Conservation (phyloP, 2,329 filamentous ascomycete genomes). For the Monascus ruber region DNA sequence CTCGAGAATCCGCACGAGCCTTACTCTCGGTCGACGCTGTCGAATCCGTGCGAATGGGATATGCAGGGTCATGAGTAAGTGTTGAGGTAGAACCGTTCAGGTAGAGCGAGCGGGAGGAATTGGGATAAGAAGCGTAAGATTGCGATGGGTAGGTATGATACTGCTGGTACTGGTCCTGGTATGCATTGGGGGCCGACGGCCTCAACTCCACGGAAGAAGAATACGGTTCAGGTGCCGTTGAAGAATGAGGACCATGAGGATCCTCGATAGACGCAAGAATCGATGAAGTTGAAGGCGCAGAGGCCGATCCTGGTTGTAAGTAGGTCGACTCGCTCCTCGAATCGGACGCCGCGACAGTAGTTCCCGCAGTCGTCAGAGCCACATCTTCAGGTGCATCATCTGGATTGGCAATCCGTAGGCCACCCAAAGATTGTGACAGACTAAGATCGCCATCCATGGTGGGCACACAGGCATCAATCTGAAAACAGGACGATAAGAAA, state of each 20-base stretch:
- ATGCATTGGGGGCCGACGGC: slow-evolving; percentile 32
- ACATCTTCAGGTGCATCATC: slow-evolving; percentile 52
- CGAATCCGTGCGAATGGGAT: slow-evolving; percentile 48
- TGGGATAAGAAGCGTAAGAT: slow-evolving; percentile 26
- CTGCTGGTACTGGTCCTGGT: slow-evolving; percentile 34
- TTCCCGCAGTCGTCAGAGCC: slow-evolving; percentile 10
- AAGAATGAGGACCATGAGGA: slow-evolving; percentile 8
- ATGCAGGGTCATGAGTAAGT: slow-evolving; percentile 32
- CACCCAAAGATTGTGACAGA: slow-evolving; percentile 83
- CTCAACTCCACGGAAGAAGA: slow-evolving; percentile 25
- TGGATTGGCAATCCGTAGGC: slow-evolving; percentile 91
- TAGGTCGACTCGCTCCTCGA: slow-evolving; percentile 6
- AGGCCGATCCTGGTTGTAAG: slow-evolving; percentile 9
- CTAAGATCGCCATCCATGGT: slow-evolving; percentile 85
- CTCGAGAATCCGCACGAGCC: slow-evolving; percentile 52
- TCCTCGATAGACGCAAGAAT: background rate
- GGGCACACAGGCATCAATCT: slow-evolving; percentile 18
- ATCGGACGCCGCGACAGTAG: slow-evolving; percentile 15
- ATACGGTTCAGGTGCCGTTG: slow-evolving; percentile 12
- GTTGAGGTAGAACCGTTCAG: slow-evolving; percentile 31
- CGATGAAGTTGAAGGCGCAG: slow-evolving; percentile 14
- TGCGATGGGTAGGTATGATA: slow-evolving; percentile 34
- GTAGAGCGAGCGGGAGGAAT: slow-evolving; percentile 35
- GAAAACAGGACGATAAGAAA: background rate
- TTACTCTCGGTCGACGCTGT: slow-evolving; percentile 46